These are phyloP conservation scores for Botryotinia calthae DNA, from an alignment of 2,329 filamentous ascomycete species.

Conservation along the genomic window DNA sequence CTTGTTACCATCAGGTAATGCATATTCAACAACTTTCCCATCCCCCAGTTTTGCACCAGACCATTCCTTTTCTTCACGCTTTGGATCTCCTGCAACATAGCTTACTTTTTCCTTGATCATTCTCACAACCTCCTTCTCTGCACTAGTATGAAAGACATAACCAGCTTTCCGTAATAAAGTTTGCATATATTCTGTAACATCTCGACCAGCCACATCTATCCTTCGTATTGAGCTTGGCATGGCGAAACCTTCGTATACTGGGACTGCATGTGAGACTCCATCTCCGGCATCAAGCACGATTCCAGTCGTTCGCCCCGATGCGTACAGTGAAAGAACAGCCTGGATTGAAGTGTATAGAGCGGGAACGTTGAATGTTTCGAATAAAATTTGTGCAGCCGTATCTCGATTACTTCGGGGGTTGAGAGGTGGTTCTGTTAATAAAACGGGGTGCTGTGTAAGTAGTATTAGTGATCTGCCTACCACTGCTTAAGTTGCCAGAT, in stretches of 20 bases:
- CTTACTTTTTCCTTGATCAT: constrained; percentile 94
- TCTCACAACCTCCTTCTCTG: constrained; percentile 98
- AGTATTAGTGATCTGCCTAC: constrained; percentile 18
- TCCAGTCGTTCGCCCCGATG: constrained; percentile 91
- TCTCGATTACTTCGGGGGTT: constrained; percentile 96
- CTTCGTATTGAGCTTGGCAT: constrained; percentile 93
- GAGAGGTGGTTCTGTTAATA: constrained; percentile 91
- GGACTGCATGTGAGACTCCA: constrained; percentile 94
- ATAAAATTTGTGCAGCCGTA: constrained; percentile 93
- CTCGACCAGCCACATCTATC: constrained; percentile 93
- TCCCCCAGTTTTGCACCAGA: constrained; percentile 72
- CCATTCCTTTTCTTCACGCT: constrained; percentile 97
- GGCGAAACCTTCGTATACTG: constrained; percentile 96
- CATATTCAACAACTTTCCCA: constrained; percentile 80
- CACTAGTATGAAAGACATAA: constrained; percentile 94
- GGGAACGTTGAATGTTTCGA: constrained; percentile 98
- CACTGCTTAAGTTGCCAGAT: neutral
- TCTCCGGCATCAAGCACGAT: constrained; percentile 95
- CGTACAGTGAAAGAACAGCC: constrained; percentile 92
- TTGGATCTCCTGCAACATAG: constrained; percentile 87
- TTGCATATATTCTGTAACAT: constrained; percentile 95
- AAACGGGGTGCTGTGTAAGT: constrained; percentile 73
- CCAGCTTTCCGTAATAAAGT: constrained; percentile 86
- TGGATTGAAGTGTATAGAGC: constrained; percentile 96
- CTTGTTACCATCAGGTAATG: constrained; percentile 87